Evolutionary conservation across 1,139 yeast genomes (phyloP), one percentile per base, ranked within the genome.

Genomic region (Blastobotrys aristatus): DNA sequence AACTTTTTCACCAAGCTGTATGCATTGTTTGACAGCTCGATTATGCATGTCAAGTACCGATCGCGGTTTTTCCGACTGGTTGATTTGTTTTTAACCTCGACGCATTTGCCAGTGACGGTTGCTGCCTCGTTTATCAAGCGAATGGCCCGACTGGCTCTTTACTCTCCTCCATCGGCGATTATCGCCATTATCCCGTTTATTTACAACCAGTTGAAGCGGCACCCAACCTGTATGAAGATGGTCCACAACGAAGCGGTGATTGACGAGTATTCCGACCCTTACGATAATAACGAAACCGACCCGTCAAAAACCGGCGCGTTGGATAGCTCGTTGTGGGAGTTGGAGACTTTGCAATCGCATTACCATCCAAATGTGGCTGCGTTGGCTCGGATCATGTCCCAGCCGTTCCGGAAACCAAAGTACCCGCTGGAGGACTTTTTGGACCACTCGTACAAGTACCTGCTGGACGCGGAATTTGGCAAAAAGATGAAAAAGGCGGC

Each of bases 361-460:
- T 92, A 88, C 62, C 97, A 92, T 66, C 97, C 98, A 10, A 92
- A 92, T 60, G 87, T 94, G 18, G 92, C 97, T 1, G 85, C 97
- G 0, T 72, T 92, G 58, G 97, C 97, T 11, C 83, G 80, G 62
- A 86, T 92, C 35, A 84, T 86, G 63, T 75, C 81, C 20, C 97
- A 92, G 64, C 97, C 96, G 2, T 90, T 92, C 69, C 79, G 83
- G 61, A 94, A 92, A 65, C 83, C 85, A 50, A 77, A 77, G 57
- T 92, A 94, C 65, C 85, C 86, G 61, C 73, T 92, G 73, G 98
- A 92, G 63, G 98, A 92, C 65, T 92, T 92, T 69, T 70, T 92
- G 61, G 96, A 90, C 65, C 92, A 96, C 88, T 82, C 84, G 49
- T 92, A 90, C 62, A 72, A 74, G 48, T 76, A 89, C 10, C 73